Evolutionary conservation across 768 basidiomycete genomes (phyloP), one percentile per base, ranked within the genome.

Genomic region (Trametes maxima): DNA sequence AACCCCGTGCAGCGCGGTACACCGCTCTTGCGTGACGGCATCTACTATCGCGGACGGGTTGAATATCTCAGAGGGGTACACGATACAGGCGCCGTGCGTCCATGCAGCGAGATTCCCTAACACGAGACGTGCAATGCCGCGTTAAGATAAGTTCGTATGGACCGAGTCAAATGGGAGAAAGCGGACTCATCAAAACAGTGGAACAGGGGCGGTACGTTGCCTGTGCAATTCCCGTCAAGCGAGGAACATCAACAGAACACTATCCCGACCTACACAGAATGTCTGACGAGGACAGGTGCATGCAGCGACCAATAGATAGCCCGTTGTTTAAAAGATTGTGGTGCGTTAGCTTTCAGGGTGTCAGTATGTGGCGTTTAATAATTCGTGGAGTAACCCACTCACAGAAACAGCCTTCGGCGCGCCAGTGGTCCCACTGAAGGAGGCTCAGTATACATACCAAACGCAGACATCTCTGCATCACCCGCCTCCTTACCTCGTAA

Each of bases 121-220:
- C n/a, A 92, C 84, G 35, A 92, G 85, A 67, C 90, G 88, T 91
- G 68, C 72, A 67, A 21, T 59, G 55, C 40, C 22, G 37, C 22
- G 36, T 13, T 17, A 21, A 28, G 17, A 37, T 54, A 17, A 57
- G 57, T 40, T 33, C 46, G 2, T 16, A 1, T 11, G 13, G 19
- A 24, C 22, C 19, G 17, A 40, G 35, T 36, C 46, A 37, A 13
- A 43, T 3, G 40, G 22, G 21, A 37, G 17, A 19, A 44, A 47
- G n/a, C 4, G 14, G 36, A 90, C 90, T 88, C 75, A 90, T 92
- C 92, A 82, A 93, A 93, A 70, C 92, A 94, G 71, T 94, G 92
- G 71, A 93, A 94, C 1, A 93, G 74, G 0, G 92, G 92, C 2
- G 92, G 92, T 1, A 86, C 86, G 63, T 94, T 93, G 79, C 89